Conservation (phyloP, 495 filamentous ascomycete species). For the Pyrenula massariospora region DNA sequence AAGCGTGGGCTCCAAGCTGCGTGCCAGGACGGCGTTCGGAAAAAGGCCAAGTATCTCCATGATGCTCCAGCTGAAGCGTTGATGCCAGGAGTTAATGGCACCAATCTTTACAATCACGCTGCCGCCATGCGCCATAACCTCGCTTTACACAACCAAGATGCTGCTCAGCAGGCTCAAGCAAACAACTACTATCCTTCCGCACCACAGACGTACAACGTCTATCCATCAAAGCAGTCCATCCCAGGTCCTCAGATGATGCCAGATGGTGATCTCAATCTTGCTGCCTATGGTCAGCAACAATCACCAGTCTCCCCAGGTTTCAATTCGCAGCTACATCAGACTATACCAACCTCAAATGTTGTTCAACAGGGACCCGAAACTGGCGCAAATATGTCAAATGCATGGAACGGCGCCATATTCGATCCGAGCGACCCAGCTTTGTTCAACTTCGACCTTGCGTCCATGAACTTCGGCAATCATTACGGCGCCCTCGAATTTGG, state of each 20-base stretch:
- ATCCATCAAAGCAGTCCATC: constrained; percentile 22
- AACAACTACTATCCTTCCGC: constrained; percentile 20
- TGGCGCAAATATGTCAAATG: constrained; percentile 18
- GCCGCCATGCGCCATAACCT: constrained; percentile 9
- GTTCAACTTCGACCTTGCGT: constrained; percentile 88
- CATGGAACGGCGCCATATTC: constrained; percentile 47
- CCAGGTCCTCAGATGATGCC: constrained; percentile 29
- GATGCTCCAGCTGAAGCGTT: constrained; percentile 77
- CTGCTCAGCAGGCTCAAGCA: constrained; percentile 12
- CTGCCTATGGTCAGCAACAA: constrained; percentile 46
- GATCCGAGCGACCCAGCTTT: constrained; percentile 82
- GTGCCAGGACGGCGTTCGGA: constrained; percentile 91
- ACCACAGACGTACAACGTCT: constrained; percentile 28
- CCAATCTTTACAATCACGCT: constrained; percentile 29
- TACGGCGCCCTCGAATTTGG: constrained; percentile 90
- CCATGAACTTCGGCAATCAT: constrained; percentile 88
- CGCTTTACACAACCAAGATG: constrained; percentile 12
- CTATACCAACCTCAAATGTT: constrained; percentile 19
- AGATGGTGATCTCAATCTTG: constrained; percentile 23
- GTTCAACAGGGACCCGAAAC: constrained; percentile 21
- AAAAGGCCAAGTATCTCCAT: constrained; percentile 98
- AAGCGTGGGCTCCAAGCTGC: constrained; percentile 81
- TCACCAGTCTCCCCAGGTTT: constrained; percentile 62
- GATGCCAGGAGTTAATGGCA: constrained; percentile 43
- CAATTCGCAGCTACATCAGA: constrained; percentile 26